phyloP scores from a whole-genome alignment of 345 rosid species.

The Combretum micranthum region DNA sequence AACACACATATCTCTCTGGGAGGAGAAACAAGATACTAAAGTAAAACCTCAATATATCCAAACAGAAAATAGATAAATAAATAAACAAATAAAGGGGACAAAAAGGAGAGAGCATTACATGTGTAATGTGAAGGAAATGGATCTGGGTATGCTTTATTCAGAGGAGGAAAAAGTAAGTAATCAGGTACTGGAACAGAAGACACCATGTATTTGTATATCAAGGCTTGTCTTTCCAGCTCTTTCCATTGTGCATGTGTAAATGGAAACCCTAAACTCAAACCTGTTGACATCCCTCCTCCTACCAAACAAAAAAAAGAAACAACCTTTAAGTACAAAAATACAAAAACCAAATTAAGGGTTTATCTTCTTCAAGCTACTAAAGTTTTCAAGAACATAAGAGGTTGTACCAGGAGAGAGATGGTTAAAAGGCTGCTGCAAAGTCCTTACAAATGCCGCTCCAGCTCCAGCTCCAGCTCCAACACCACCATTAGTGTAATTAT shows the following conservation, averaged over 20 bases:
- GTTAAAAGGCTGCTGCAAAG: conserved; percentile 30
- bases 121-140: conserved; percentile 22
- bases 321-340: conserved; percentile 1
- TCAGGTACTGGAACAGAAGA: conserved; percentile 79
- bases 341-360: background rate
- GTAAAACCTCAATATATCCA: background rate
- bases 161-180: conserved; percentile 44
- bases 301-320: conserved; percentile 1
- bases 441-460: conserved; percentile 8
- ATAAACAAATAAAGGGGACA: background rate
- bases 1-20: too few relatives aligned
- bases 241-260: conserved; percentile 73
- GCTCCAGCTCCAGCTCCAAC: conserved; percentile 6
- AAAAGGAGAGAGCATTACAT: conserved; percentile 11
- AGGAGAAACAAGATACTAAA: background rate
- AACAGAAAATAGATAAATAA: background rate
- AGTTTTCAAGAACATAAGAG: conserved; percentile 1
- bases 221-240: conserved; percentile 83
- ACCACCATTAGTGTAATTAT: background rate
- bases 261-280: conserved; percentile 31
- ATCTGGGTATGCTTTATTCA: conserved; percentile 12
- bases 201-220: conserved; percentile 78
- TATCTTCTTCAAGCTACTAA: background rate
- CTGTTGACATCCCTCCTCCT: conserved; percentile 21
- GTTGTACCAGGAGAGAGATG: conserved; percentile 30